Evolutionary conservation across 257 asterid species (phyloP).

Genomic region (Nicotiana obtusifolia): DNA sequence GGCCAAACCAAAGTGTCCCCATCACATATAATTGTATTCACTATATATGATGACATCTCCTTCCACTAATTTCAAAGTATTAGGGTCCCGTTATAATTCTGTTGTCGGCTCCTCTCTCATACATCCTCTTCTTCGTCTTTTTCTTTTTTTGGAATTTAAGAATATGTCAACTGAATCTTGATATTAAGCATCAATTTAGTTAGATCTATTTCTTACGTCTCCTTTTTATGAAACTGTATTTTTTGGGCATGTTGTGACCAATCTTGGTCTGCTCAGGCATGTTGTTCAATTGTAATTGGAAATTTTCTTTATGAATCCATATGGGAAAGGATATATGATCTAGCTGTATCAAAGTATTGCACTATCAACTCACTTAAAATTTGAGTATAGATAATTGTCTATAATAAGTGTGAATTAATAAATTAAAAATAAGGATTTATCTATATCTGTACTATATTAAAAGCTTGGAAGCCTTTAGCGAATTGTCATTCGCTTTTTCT

Average conservation of each 20-base stretch:
- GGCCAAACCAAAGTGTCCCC: neutral
- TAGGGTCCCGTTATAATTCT: neutral
- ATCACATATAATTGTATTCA: neutral
- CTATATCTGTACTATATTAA: too few relatives aligned
- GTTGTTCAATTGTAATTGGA: neutral
- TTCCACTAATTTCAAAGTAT: conserved; percentile 1
- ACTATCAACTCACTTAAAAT: too few relatives aligned
- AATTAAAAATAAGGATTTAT: too few relatives aligned
- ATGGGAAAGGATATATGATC: neutral
- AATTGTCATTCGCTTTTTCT: too few relatives aligned
- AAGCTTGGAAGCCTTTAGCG: too few relatives aligned
- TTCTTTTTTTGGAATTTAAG: too few relatives aligned
- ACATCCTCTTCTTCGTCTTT: neutral
- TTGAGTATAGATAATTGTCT: neutral
- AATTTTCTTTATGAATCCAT: neutral
- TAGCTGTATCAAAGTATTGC: too few relatives aligned
- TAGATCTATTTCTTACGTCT: neutral
- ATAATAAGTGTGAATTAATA: neutral
- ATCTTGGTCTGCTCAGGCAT: neutral
- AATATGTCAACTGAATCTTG: neutral
- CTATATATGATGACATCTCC: neutral
- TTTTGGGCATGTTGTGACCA: neutral
- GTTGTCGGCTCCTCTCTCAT: neutral
- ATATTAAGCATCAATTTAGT: neutral
- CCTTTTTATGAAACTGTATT: neutral